Evolutionary conservation across 75 land plant genomes (phyloP).

Genomic region (Cryptomeria japonica): DNA sequence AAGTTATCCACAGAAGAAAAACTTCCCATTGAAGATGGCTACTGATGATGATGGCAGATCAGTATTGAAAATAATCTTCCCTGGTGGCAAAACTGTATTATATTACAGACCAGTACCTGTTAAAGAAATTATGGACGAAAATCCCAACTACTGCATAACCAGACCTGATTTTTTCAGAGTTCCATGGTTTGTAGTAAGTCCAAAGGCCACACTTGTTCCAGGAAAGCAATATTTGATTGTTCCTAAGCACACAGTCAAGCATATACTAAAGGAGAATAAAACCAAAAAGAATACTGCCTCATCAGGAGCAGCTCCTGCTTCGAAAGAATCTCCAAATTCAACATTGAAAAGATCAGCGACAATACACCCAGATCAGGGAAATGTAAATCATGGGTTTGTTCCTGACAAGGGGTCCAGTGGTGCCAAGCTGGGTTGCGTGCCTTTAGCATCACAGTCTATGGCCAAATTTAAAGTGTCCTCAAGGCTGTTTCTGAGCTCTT

Average conservation of each 20-base stretch:
- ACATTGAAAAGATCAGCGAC: not conserved
- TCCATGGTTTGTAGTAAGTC: slow-evolving; percentile 27
- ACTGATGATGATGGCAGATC: not conserved
- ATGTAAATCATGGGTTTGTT: not conserved
- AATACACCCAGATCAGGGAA: not conserved
- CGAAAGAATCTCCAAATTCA: not conserved
- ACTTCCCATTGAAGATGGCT: not conserved
- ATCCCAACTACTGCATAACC: slow-evolving; percentile 36
- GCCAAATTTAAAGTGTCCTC: not conserved
- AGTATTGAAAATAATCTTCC: slow-evolving; percentile 29
- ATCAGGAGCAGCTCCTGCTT: not conserved
- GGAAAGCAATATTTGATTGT: slow-evolving; percentile 46
- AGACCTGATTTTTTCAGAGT: slow-evolving; percentile 29
- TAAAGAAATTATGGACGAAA: slow-evolving; percentile 25
- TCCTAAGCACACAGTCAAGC: slow-evolving; percentile 26
- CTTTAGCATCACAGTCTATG: not conserved
- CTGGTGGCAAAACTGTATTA: slow-evolving; percentile 41
- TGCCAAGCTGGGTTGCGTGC: not conserved
- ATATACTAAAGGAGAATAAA: not conserved
- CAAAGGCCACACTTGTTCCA: slow-evolving; percentile 27
- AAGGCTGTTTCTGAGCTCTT: not conserved
- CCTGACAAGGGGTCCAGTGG: not conserved
- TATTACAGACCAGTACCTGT: slow-evolving; percentile 36
- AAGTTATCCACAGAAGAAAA: not conserved
- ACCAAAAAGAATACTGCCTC: not conserved